Conservation (phyloP, 306 rosid species). For the Vachellia collinsii region DNA sequence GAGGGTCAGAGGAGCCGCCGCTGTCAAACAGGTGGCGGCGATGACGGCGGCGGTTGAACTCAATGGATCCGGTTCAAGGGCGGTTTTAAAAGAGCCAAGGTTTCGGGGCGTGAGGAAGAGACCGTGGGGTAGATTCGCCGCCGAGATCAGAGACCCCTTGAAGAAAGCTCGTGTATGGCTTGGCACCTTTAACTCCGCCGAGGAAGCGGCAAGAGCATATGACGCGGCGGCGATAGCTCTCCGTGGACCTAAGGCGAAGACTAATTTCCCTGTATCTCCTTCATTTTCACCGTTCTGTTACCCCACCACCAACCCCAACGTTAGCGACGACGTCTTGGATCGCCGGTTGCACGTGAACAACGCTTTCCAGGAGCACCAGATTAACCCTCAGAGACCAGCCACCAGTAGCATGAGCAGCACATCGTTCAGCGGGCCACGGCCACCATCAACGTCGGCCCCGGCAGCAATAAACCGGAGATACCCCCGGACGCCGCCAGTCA, state of each 20-base stretch:
- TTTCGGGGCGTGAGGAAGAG: constrained; percentile 82
- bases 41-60: constrained; percentile 18
- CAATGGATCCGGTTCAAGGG: constrained; percentile 24
- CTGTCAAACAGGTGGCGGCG: constrained; percentile 2
- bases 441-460: not conserved
- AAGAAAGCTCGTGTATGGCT: constrained; percentile 91
- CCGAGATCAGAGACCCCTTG: constrained; percentile 96
- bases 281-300: constrained; percentile 39
- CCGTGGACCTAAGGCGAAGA: constrained; percentile 90
- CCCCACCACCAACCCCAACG: constrained; percentile 17
- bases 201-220: constrained; percentile 92
- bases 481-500: constrained; percentile 66
- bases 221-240: constrained; percentile 77
- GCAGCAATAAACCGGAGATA: constrained; percentile 37
- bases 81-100: constrained; percentile 48
- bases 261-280: constrained; percentile 60
- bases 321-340: constrained; percentile 42
- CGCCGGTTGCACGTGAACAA: constrained; percentile 40
- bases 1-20: constrained; percentile 37
- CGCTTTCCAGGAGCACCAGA: not conserved
- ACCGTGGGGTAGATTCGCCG: constrained; percentile 98
- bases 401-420: constrained; percentile 22
- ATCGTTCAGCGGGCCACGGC: constrained; percentile 15
- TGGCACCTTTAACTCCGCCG: constrained; percentile 88
- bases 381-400: constrained; percentile 4